These are phyloP conservation scores for Vicia villosa DNA, from an alignment of 306 rosid species.

Conservation along the genomic window DNA sequence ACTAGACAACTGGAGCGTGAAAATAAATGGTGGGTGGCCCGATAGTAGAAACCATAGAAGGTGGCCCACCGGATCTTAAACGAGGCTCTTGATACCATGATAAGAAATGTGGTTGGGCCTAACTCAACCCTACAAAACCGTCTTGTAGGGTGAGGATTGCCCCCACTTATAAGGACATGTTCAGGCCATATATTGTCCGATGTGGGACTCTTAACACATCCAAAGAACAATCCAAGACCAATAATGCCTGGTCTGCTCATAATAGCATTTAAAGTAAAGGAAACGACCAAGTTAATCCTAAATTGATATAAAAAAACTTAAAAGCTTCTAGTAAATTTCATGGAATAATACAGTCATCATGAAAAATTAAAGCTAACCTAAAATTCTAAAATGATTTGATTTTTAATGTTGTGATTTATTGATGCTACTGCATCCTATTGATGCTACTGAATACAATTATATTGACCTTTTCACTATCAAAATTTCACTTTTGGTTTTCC, in stretches of 20 bases:
- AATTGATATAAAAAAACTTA: background rate
- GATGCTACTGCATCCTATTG: conserved; percentile 1
- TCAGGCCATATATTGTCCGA: too few species aligned
- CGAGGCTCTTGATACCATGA: too few species aligned
- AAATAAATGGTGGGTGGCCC: too few species aligned
- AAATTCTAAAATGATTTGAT: conserved; percentile 18
- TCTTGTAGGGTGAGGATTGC: too few species aligned
- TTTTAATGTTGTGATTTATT: conserved; percentile 14
- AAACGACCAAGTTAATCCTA: conserved; percentile 4
- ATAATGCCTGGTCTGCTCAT: conserved; percentile 7
- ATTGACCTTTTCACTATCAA: conserved; percentile 1
- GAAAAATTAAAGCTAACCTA: conserved; percentile 17
- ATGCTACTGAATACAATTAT: conserved; percentile 7
- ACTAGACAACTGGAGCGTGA: too few species aligned
- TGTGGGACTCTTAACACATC: too few species aligned
- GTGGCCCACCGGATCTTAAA: too few species aligned
- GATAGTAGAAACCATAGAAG: too few species aligned
- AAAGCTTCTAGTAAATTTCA: conserved; percentile 18
- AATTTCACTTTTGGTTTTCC: conserved; percentile 28
- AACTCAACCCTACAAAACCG: too few species aligned
- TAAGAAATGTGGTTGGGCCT: too few species aligned
- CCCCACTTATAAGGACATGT: too few species aligned
- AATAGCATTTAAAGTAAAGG: background rate
- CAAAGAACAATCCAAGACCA: conserved; percentile 17
- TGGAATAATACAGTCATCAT: conserved; percentile 8